Conservation (phyloP, 257 asterid species). For the Primulina eburnea region DNA sequence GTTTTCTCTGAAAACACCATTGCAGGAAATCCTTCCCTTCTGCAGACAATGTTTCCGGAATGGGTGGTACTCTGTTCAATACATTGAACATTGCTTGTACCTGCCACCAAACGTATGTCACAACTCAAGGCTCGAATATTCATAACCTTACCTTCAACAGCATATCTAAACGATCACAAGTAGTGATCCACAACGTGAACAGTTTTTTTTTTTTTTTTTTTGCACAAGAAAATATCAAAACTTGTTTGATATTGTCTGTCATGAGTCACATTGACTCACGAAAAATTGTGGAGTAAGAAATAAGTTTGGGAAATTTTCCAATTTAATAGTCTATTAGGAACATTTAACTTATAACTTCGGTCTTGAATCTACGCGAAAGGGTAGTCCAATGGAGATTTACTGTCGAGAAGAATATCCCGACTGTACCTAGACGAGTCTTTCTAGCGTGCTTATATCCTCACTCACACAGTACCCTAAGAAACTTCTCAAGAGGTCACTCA, state of each 20-base stretch:
- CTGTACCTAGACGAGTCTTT: too few species aligned
- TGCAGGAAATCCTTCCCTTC: slow-evolving; percentile 80
- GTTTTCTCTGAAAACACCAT: slow-evolving; percentile 64
- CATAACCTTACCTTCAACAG: not conserved
- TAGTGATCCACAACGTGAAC: not conserved
- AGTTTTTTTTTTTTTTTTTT: not conserved
- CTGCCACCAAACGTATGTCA: slow-evolving; percentile 30
- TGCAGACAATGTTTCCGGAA: slow-evolving; percentile 62
- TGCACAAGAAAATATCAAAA: slow-evolving; percentile 2
- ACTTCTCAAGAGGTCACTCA: too few species aligned
- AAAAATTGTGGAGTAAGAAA: too few species aligned
- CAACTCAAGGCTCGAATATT: slow-evolving; percentile 1
- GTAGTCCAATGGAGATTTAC: too few species aligned
- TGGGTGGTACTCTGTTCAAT: slow-evolving; percentile 62
- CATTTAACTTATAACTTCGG: too few species aligned
- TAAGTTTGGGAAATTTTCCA: too few species aligned
- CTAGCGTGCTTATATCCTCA: too few species aligned
- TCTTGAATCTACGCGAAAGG: too few species aligned
- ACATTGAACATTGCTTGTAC: slow-evolving; percentile 91
- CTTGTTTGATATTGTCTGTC: not conserved
- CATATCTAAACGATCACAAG: not conserved
- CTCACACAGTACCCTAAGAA: too few species aligned
- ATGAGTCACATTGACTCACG: too few species aligned
- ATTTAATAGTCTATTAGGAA: too few species aligned
- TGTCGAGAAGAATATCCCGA: too few species aligned